Conservation (phyloP, 306 rosid genomes). For the Ziziphus jujuba region DNA sequence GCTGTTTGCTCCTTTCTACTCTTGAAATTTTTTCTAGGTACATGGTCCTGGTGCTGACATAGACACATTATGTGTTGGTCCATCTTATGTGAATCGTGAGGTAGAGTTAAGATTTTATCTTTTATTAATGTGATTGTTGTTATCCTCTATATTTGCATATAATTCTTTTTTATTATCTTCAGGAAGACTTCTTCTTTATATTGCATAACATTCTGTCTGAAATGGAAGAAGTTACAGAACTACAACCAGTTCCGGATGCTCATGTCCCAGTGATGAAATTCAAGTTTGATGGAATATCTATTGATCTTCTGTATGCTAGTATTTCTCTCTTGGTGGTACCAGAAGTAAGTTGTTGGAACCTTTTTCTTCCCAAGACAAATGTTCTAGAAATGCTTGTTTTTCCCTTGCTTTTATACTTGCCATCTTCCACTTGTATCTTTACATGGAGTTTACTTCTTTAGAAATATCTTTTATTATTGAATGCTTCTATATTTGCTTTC, state of each 20-base stretch:
- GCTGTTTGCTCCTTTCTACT: conserved; percentile 1
- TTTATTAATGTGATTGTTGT: background rate
- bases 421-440: no score
- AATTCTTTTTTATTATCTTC: conserved; percentile 25
- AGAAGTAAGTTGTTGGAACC: conserved; percentile 56
- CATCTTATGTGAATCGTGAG: conserved; percentile 78
- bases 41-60: conserved; percentile 93
- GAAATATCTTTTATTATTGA: background rate
- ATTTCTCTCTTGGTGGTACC: conserved; percentile 79
- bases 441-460: background rate
- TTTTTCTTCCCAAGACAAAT: background rate
- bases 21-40: conserved; percentile 41
- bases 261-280: conserved; percentile 95
- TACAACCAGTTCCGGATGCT: conserved; percentile 91
- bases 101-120: conserved; percentile 23
- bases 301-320: conserved; percentile 87
- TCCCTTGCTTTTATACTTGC: no score
- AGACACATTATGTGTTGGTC: conserved; percentile 88
- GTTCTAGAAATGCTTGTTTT: background rate
- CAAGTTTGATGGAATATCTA: conserved; percentile 79
- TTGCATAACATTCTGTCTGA: conserved; percentile 72
- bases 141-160: background rate
- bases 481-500: background rate
- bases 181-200: conserved; percentile 81
- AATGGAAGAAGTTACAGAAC: conserved; percentile 84